Base-by-base conservation (phyloP, 2,329 filamentous ascomycete genomes). In the Beauveria medogensis region DNA sequence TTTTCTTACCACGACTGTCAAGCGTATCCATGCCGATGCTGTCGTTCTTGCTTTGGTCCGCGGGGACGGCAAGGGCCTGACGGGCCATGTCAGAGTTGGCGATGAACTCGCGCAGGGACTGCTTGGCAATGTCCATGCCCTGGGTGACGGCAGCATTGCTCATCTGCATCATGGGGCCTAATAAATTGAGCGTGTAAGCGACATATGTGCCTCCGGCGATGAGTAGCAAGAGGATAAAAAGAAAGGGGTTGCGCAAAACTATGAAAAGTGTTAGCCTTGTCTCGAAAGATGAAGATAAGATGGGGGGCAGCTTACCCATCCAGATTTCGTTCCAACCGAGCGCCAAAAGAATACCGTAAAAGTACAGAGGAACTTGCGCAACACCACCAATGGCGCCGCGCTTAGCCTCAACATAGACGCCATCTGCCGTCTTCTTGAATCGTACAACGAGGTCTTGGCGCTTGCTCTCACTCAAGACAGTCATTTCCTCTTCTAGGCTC, bases 261-360 rank as follows among this genome's bases (percentile, higher is more conserved):
- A 43, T 18, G 69, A 22, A 60, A 4, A 47, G 16, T 26, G 59
- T 66, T 62, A 68, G 65, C 51, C 51, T 37, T 7, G 14, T 7
- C 20, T 14, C 3, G n/a, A n/a, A 10, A 34, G 22, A 46, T 20
- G 50, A 16, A 62, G 69, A 60, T 68, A 16, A 62, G 69, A 60
- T 68, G 60, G 4, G 47, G 8, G 20, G 5, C 41, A 12, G 59
- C 89, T 81, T 82, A 96, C 92, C 91, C 70, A 92, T 90, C 66
- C 96, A 79, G 65, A 99, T 92, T 76, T 99, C 94, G 75, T 99
- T 99, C 94, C 94, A 99, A n/a, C 94, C 94, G 54, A 99, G 80
- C 24, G 91, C 90, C 65, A 99, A 78, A 61, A 99, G 80, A 61
- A 97, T 74, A 47, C 86, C 91, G 69, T 97, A 99, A 74, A 99